These are phyloP conservation scores for Serendipita sp. DNA, from an alignment of 768 basidiomycete species.

Conservation along the genomic window DNA sequence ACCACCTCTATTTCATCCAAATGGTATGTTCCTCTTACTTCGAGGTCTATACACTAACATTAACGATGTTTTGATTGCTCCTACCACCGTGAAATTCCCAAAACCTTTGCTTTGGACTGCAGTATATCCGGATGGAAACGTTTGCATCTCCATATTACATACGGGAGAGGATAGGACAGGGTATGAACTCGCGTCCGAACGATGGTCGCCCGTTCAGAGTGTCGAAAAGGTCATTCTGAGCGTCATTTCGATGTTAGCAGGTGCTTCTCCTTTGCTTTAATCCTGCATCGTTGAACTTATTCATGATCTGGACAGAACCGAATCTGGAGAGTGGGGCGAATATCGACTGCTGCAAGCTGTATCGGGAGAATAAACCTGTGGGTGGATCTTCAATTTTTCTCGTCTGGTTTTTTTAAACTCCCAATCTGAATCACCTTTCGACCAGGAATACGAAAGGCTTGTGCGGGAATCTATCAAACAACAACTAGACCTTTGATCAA, in stretches of 20 bases:
- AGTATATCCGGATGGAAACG: constrained; percentile 95
- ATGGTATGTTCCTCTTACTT: too few species aligned
- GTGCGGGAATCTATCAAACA: constrained; percentile 72
- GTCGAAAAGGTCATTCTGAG: constrained; percentile 94
- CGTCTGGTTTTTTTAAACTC: background rate
- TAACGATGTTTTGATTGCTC: too few species aligned
- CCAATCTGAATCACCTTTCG: background rate
- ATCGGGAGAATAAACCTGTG: constrained; percentile 66
- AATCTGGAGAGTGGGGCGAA: constrained; percentile 97
- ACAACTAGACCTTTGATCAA: constrained; percentile 49
- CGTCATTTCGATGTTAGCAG: constrained; percentile 94
- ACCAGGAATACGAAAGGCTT: constrained; percentile 70
- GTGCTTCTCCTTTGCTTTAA: constrained; percentile 27
- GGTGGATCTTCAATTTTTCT: background rate
- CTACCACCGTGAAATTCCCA: too few species aligned
- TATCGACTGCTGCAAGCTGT: constrained; percentile 93
- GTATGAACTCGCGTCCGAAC: constrained; percentile 89
- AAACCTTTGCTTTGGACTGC: background rate
- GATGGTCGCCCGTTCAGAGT: constrained; percentile 98
- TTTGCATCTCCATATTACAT: constrained; percentile 97
- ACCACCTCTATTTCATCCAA: constrained; percentile 93
- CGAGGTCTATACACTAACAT: too few species aligned
- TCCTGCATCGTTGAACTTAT: background rate
- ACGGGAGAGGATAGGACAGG: constrained; percentile 64
- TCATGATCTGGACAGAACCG: constrained; percentile 42